Conservation (phyloP, 2,329 filamentous ascomycete genomes). For the Chrysoporthe deuterocubensis region DNA sequence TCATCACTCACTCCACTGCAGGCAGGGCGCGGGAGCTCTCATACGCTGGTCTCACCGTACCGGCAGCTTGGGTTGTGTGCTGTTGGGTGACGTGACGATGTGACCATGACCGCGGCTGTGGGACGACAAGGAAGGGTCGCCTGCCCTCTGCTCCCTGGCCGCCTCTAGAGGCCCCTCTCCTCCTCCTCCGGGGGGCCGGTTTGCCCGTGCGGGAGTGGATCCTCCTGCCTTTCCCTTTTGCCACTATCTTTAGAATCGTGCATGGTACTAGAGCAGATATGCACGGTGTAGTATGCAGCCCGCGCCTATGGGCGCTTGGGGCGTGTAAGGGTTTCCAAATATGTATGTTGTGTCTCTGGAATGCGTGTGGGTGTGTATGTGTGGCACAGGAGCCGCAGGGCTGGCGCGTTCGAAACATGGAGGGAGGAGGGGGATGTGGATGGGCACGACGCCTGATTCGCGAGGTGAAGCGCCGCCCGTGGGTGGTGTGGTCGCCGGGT, state of each 20-base stretch:
- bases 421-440: neutral
- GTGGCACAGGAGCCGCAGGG: neutral
- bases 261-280: neutral
- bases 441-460: constrained; percentile 8
- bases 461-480: constrained; percentile 11
- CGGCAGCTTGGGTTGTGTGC: neutral
- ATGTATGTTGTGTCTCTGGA: neutral
- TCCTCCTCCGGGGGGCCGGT: neutral
- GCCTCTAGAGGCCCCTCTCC: neutral
- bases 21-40: too few relatives aligned
- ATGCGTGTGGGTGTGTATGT: neutral
- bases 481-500: neutral
- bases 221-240: neutral
- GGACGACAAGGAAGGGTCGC: too few relatives aligned
- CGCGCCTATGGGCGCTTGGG: constrained; percentile 11
- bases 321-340: neutral
- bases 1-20: too few relatives aligned
- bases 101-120: neutral
- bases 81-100: neutral
- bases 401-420: neutral
- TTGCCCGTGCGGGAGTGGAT: constrained; percentile 1
- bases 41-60: neutral
- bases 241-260: constrained; percentile 11
- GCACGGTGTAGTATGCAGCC: neutral
- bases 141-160: neutral